Percentiles rank a stretch among this genome's conserved stretches.
phyloP scores from a whole-genome alignment of 2,329 filamentous ascomycete genomes.

The Ploettnerulaceae sp. region DNA sequence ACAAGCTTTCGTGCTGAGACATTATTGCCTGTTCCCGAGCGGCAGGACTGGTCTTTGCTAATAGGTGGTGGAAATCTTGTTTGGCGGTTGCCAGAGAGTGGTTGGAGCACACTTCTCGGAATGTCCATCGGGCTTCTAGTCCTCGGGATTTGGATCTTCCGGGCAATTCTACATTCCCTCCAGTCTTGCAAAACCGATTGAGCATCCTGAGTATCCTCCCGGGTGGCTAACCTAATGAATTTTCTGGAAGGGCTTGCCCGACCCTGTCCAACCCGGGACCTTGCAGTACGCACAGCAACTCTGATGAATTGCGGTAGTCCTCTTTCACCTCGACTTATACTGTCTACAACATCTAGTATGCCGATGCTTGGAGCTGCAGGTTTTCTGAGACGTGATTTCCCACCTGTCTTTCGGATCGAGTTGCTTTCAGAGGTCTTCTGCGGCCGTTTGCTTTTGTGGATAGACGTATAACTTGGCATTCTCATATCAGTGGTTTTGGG shows the following conservation, averaged over 20 bases:
- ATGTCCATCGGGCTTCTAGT: background rate
- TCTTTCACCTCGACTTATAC: slow-evolving; percentile 17
- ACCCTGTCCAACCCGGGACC: slow-evolving; percentile 43
- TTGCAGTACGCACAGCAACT: slow-evolving; percentile 55
- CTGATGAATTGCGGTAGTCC: slow-evolving; percentile 52
- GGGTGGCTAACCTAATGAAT: slow-evolving; percentile 54
- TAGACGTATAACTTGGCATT: background rate
- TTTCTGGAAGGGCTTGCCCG: slow-evolving; percentile 52
- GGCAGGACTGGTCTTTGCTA: background rate
- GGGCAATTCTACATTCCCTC: slow-evolving; percentile 38
- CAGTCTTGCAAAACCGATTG: slow-evolving; percentile 49
- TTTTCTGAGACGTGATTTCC: slow-evolving; percentile 1
- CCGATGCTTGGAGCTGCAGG: slow-evolving; percentile 45
- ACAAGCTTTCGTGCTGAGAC: slow-evolving; percentile 17
- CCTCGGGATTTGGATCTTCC: slow-evolving; percentile 8
- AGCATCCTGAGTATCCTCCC: slow-evolving; percentile 56
- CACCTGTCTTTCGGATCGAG: background rate
- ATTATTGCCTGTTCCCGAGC: background rate
- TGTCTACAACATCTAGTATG: slow-evolving; percentile 53
- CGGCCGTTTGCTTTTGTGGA: background rate
- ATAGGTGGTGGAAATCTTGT: slow-evolving; percentile 10
- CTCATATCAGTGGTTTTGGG: slow-evolving; percentile 27
- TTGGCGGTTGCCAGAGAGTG: slow-evolving; percentile 25
- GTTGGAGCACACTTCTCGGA: slow-evolving; percentile 14
- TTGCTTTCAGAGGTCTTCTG: background rate